phyloP scores from a whole-genome alignment of 2,329 filamentous ascomycete genomes.

The Diaporthe longicolla region DNA sequence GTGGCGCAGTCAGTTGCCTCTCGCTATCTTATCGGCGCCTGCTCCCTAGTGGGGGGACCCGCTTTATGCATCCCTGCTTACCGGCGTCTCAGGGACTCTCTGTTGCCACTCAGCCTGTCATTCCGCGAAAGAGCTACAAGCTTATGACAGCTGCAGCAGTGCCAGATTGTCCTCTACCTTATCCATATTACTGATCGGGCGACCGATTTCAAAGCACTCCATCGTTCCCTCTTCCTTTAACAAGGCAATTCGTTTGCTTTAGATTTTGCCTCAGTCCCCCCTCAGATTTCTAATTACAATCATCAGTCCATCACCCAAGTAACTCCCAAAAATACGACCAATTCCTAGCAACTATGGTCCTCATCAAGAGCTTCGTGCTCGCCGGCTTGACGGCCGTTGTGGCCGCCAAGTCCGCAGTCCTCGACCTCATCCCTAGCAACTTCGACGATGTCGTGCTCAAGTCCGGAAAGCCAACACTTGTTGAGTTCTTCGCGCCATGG shows the following conservation, averaged over 20 bases:
- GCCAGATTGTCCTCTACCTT: slow-evolving; percentile 41
- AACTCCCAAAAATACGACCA: slow-evolving; percentile 12
- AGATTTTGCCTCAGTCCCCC: slow-evolving; percentile 30
- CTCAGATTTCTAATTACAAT: slow-evolving; percentile 9
- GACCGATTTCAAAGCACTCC: slow-evolving; percentile 54
- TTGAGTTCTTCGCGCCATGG: slow-evolving; percentile 99
- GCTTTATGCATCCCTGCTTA: slow-evolving; percentile 2
- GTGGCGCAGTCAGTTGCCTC: background rate
- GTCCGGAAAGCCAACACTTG: slow-evolving; percentile 93
- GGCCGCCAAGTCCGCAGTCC: slow-evolving; percentile 83
- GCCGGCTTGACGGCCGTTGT: slow-evolving; percentile 68
- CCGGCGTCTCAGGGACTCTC: slow-evolving; percentile 1
- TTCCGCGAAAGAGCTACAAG: slow-evolving; percentile 25
- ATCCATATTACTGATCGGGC: slow-evolving; percentile 16
- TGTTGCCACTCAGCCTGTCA: slow-evolving; percentile 25
- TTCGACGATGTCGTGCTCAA: slow-evolving; percentile 92
- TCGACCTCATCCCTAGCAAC: slow-evolving; percentile 90
- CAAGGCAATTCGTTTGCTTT: slow-evolving; percentile 28
- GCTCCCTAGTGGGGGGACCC: background rate
- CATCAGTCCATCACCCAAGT: slow-evolving; percentile 20
- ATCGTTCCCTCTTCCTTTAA: slow-evolving; percentile 12
- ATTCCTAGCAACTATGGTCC: slow-evolving; percentile 61
- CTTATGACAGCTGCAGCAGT: slow-evolving; percentile 28
- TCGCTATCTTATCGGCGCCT: slow-evolving; percentile 37
- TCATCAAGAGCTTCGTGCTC: slow-evolving; percentile 73